Percentiles rank a stretch among this genome's conserved stretches.
These are phyloP conservation scores for Aaosphaeria arxii DNA, from an alignment of 2,329 filamentous ascomycete genomes.

Conservation along the genomic window DNA sequence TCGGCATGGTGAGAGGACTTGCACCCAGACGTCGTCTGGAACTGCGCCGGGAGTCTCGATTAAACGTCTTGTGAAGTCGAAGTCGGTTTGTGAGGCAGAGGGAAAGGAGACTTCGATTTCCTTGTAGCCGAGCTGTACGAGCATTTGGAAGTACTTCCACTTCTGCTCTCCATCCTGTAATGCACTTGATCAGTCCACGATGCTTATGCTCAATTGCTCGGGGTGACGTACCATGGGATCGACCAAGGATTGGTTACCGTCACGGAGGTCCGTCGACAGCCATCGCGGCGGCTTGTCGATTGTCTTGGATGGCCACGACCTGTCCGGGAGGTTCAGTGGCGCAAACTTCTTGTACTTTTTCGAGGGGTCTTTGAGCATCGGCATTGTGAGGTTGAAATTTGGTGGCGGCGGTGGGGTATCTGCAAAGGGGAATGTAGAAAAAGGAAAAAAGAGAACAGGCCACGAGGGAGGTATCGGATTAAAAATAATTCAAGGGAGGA, in stretches of 20 bases:
- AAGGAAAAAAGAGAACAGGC: not conserved
- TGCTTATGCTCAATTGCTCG: not conserved
- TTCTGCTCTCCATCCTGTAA: slow-evolving; percentile 87
- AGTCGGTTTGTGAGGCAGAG: slow-evolving; percentile 91
- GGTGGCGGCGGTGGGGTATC: not conserved
- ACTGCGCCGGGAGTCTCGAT: slow-evolving; percentile 80
- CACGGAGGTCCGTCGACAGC: slow-evolving; percentile 83
- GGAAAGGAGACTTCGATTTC: slow-evolving; percentile 97
- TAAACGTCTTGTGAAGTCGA: slow-evolving; percentile 86
- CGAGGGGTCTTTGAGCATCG: slow-evolving; percentile 68
- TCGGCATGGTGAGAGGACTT: slow-evolving; percentile 89
- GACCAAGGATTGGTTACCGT: slow-evolving; percentile 90
- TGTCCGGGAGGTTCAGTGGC: slow-evolving; percentile 64
- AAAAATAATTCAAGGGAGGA: not conserved
- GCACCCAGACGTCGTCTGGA: slow-evolving; percentile 86
- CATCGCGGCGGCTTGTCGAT: slow-evolving; percentile 85
- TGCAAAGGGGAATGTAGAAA: not conserved
- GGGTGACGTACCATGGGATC: slow-evolving; percentile 75
- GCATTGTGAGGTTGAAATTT: slow-evolving; percentile 22
- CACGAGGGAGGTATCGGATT: not conserved
- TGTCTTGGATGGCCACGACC: slow-evolving; percentile 80
- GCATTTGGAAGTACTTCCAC: slow-evolving; percentile 92
- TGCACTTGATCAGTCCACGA: not conserved
- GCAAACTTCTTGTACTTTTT: slow-evolving; percentile 73
- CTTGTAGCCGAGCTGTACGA: slow-evolving; percentile 89